phyloP scores from a whole-genome alignment of 345 rosid genomes.

The Bruguiera gymnorhiza region DNA sequence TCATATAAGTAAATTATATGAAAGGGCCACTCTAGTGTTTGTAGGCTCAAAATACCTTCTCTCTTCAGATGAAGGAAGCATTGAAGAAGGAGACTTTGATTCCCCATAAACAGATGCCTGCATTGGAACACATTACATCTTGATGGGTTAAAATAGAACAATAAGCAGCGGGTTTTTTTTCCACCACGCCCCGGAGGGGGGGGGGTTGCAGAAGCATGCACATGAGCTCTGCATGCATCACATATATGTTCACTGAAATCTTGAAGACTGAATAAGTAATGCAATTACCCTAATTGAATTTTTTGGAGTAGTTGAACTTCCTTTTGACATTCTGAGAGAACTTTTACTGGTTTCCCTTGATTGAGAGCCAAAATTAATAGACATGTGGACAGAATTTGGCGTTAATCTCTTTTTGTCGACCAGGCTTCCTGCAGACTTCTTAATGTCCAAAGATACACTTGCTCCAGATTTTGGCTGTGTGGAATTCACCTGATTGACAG shows the following conservation, averaged over 20 bases:
- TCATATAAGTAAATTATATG: slow-evolving; percentile 14
- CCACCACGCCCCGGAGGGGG: no score
- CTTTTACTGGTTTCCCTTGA: slow-evolving; percentile 31
- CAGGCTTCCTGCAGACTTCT: slow-evolving; percentile 24
- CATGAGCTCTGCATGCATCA: neutral
- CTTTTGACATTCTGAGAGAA: slow-evolving; percentile 35
- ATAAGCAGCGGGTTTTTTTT: neutral
- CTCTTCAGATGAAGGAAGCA: slow-evolving; percentile 33
- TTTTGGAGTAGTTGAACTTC: slow-evolving; percentile 27
- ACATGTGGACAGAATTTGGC: slow-evolving; percentile 43
- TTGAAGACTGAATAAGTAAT: neutral
- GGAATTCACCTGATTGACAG: slow-evolving; percentile 27
- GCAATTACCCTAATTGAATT: slow-evolving; percentile 48
- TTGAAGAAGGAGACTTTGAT: slow-evolving; percentile 39
- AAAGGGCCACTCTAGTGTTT: slow-evolving; percentile 5
- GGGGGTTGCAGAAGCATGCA: neutral
- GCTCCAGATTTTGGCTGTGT: slow-evolving; percentile 31
- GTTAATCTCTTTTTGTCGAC: slow-evolving; percentile 36
- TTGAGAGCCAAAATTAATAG: slow-evolving; percentile 40
- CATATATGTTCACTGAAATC: neutral
- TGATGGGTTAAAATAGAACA: neutral
- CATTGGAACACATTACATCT: slow-evolving; percentile 15
- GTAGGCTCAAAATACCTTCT: slow-evolving; percentile 43
- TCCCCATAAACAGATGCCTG: slow-evolving; percentile 46
- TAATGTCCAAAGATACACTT: slow-evolving; percentile 14